Base-by-base conservation (phyloP, 2,329 filamentous ascomycete species). In the Rutstroemia sydowiana region DNA sequence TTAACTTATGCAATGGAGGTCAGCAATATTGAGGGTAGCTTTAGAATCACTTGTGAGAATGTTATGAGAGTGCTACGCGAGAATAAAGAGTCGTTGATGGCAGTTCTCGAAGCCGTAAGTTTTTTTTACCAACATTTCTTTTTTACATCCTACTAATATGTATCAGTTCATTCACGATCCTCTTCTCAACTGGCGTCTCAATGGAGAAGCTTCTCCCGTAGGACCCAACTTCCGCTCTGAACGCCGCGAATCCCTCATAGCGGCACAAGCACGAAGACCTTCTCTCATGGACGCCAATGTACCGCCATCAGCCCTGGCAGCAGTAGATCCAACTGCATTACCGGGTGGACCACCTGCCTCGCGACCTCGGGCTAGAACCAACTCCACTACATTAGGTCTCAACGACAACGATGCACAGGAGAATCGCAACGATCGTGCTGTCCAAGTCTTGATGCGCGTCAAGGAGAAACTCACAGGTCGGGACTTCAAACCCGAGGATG, bases 1-100 rank as follows among this genome's bases (percentile, higher is more conserved):
- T 81, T 98, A 71, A 99, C 95, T 0, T 98, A 96, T 67, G 95
- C 95, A 20, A 98, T 99, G 93, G 93, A 99, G 72, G 93, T 98
- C 51, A 96, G 91, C 78, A 99, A 99, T 66, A 98, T 98, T 60
- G 93, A 98, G 70, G 93, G 93, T 62, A 95, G 89, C 70, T 99
- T 95, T 77, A 84, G 95, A 55, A 97, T 95, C 53, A 97, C 93
- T 5, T 98, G 92, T 63, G 95, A 98, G 71, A 91, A 95, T 62
- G 92, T 96, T 46, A 99, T 99, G 93, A 82, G 93, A 55, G 91
- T 99, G 13, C 75, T 99, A 59, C 78, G 93, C 52, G 90, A 93
- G 60, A 98, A 98, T 71, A 98, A 98, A 71, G 93, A 98, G 73
- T 95, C 90, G 39, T 79, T 99, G 54, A 96, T 98, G 88, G 93